Base-by-base conservation (phyloP, 768 basidiomycete species). In the Chalciporus pseudorubinellus region DNA sequence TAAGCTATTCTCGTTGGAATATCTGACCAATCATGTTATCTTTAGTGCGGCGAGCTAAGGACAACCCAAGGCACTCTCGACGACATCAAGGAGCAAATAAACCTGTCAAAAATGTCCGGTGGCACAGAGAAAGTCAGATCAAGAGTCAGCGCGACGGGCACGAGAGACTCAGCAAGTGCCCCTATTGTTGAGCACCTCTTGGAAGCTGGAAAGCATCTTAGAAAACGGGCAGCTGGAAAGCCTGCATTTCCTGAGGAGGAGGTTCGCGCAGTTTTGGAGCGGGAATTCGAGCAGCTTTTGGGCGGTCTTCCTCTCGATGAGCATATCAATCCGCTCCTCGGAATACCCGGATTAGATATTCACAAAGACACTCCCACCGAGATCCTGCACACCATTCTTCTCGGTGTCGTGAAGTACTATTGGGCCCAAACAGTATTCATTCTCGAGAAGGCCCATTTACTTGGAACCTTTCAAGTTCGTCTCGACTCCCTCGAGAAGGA, bases 341-440 rank as follows among this genome's bases (percentile, higher is more conserved):
- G 44, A 20, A 47, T 46, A 26, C 26, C 26, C 26, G 26, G 26
- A 26, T 26, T 26, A 1, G 52, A 70, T 26, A 55, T 69, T n/a
- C 66, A 26, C 26, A 26, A 26, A 3, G 68, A 73, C 29, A 74
- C 65, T 0, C 70, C 66, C 0, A 68, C 62, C 0, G 65, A 74
- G 41, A 63, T 70, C 1, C 59, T 74, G 0, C 72, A 74, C 22
- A 73, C 63, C 0, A 57, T 69, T 4, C 60, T 72, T 1, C 61
- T 73, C 1, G 67, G 72, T 9, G 44, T 70, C 3, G 55, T 72
- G 13, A 74, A 73, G 38, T 74, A 74, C 24, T 64, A 66, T 24
- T 74, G 66, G 61, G 61, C 46, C 0, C 62, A 68, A 19, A 65
- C 56, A 0, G 21, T 39, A 1, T 61, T 33, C 13, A 39, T 67